Base-by-base conservation (phyloP, 768 basidiomycete species). In the Naganishia randhawae region DNA sequence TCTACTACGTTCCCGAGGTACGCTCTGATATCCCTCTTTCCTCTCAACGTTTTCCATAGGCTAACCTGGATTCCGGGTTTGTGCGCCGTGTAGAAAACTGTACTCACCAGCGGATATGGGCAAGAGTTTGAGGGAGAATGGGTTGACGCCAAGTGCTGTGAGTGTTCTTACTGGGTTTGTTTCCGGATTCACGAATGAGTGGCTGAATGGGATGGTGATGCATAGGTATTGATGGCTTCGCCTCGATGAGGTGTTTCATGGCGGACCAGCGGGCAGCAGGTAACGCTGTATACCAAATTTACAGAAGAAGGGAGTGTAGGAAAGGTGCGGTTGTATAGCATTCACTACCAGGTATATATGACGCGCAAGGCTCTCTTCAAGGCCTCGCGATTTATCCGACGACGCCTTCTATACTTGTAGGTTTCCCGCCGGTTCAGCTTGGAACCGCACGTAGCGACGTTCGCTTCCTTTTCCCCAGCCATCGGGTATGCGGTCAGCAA, bases 91-190 rank as follows among this genome's bases (percentile, higher is more conserved):
- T 72, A 93, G 92, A 81, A 94, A 92, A 86, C 84, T 84, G 25
- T 96, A 91, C 77, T 77, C 85, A 27, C 82, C 79, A 3, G 81
- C 83, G 7, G 93, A 97, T 73, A 89, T 92, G 75, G 84, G 84
- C n/a, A 88, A 87, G 78, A 87, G 88, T 25, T 78, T 97, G 72
- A 86, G 86, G 68, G 90, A 92, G 66, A 84, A 95, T 32, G 93
- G 91, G 5, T 81, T 97, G 69, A 93, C 92, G 22, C 93, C 93
- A 1, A 93, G 91, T 64, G 92, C 93, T 62, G 92, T 92, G 16
- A 54, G 68, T 69, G 5, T 6, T n/a, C 6, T n/a, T 2, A 14
- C 3, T 5, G 14, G 1, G 3, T 39, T n/a, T 33, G 53, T 19
- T 27, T 19, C 33, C 1, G 31, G 33, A 14, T 22, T 42, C 14